Conservation (phyloP, 1,139 yeast genomes). For the Debaryomyces fabryi region DNA sequence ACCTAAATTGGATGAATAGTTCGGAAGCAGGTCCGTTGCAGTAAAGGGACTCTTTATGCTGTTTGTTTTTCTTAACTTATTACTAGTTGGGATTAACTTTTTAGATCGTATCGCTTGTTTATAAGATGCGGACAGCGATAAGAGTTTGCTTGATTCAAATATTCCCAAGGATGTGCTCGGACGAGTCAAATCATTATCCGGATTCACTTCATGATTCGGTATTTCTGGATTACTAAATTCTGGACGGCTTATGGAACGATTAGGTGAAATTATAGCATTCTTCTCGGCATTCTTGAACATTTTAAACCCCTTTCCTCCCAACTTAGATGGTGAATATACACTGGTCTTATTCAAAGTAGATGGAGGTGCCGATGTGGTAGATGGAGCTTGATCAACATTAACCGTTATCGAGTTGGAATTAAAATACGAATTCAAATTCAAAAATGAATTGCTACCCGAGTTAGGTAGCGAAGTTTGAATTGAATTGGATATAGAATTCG, state of each 20-base stretch:
- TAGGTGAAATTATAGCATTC: conserved; percentile 39
- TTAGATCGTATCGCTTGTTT: conserved; percentile 10
- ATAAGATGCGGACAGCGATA: neutral
- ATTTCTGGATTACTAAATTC: neutral
- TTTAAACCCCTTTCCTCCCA: conserved; percentile 34
- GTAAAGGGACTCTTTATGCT: conserved; percentile 22
- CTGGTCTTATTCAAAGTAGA: conserved; percentile 9
- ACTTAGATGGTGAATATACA: conserved; percentile 35
- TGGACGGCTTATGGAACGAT: conserved; percentile 20
- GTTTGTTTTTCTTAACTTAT: conserved; percentile 20
- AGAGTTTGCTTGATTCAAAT: conserved; percentile 15
- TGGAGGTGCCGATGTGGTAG: conserved; percentile 4
- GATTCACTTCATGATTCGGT: neutral
- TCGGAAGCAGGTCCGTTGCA: conserved; percentile 19
- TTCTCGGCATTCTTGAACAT: conserved; percentile 38
- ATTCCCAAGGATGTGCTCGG: conserved; percentile 18
- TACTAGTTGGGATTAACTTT: conserved; percentile 13
- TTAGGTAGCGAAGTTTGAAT: conserved; percentile 8
- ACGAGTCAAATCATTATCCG: neutral
- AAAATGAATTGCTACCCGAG: conserved; percentile 5
- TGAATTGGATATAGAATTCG: conserved; percentile 1
- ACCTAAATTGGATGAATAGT: conserved; percentile 13
- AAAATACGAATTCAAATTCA: conserved; percentile 4
- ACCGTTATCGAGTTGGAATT: neutral
- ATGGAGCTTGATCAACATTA: neutral